Percentiles rank a stretch among this genome's conserved stretches.
Conservation (phyloP, 2,329 filamentous ascomycete genomes). For the Aspergillaceae sp. region DNA sequence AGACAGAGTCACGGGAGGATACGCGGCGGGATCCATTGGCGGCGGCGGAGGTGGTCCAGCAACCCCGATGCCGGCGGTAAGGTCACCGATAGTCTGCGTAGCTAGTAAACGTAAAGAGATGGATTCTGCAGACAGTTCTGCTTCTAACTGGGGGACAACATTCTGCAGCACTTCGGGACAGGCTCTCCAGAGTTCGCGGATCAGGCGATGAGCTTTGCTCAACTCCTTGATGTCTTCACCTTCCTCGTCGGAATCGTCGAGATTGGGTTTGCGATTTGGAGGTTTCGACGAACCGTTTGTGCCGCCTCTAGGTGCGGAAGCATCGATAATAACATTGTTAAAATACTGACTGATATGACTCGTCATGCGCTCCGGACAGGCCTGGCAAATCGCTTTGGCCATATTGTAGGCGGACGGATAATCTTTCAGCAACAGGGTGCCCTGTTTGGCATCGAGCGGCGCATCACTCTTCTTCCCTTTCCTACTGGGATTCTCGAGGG, state of each 20-base stretch:
- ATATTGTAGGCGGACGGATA: slow-evolving; percentile 91
- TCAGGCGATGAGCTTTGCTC: slow-evolving; percentile 76
- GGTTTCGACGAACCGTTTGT: slow-evolving; percentile 42
- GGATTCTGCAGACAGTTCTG: slow-evolving; percentile 84
- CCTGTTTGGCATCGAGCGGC: slow-evolving; percentile 65
- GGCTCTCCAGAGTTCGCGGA: slow-evolving; percentile 89
- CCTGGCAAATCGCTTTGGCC: slow-evolving; percentile 88
- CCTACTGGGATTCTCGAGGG: slow-evolving; percentile 44
- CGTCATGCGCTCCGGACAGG: slow-evolving; percentile 86
- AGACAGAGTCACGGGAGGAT: slow-evolving; percentile 53
- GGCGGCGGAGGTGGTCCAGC: slow-evolving; percentile 71
- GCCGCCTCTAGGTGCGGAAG: slow-evolving; percentile 53
- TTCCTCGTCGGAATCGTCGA: slow-evolving; percentile 57
- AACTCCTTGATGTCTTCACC: slow-evolving; percentile 82
- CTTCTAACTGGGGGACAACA: slow-evolving; percentile 87
- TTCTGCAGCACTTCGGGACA: slow-evolving; percentile 82
- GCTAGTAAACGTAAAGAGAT: slow-evolving; percentile 76
- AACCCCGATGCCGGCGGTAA: slow-evolving; percentile 86
- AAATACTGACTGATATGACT: slow-evolving; percentile 94
- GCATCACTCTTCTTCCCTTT: slow-evolving; percentile 46
- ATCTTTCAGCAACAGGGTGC: slow-evolving; percentile 74
- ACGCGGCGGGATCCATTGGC: slow-evolving; percentile 68
- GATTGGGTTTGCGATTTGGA: slow-evolving; percentile 39
- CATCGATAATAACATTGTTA: slow-evolving; percentile 89
- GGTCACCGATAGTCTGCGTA: slow-evolving; percentile 89